phyloP scores from a whole-genome alignment of 2,329 filamentous ascomycete genomes.

The Xylariaceae sp. region DNA sequence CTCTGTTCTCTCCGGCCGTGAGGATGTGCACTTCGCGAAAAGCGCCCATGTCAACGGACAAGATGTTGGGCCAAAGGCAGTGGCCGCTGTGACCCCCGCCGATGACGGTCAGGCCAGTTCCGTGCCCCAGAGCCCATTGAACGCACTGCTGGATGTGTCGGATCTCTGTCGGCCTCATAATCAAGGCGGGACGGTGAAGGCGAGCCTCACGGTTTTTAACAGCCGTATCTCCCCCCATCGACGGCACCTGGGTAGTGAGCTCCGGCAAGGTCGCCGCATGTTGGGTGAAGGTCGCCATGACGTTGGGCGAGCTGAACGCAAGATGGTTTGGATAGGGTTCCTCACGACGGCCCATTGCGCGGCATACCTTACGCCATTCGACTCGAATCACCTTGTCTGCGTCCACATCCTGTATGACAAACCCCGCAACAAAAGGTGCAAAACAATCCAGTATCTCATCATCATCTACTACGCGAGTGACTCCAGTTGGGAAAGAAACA shows the following conservation, averaged over 20 bases:
- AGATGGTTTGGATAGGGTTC: conserved; percentile 42
- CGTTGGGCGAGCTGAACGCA: conserved; percentile 46
- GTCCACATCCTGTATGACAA: conserved; percentile 32
- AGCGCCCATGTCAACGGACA: conserved; percentile 57
- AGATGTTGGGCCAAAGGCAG: conserved; percentile 50
- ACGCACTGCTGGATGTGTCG: conserved; percentile 54
- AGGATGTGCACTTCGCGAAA: conserved; percentile 52
- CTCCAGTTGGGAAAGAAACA: conserved; percentile 43
- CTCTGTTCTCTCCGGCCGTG: conserved; percentile 15
- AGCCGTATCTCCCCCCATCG: conserved; percentile 21
- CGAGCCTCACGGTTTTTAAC: conserved; percentile 55
- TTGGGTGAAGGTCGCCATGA: conserved; percentile 51
- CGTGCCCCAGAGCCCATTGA: conserved; percentile 51
- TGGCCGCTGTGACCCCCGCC: conserved; percentile 61
- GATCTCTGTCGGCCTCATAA: conserved; percentile 46
- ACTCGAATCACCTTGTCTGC: conserved; percentile 31
- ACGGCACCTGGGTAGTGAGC: conserved; percentile 42
- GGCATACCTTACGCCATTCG: conserved; percentile 54
- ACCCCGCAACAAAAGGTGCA: conserved; percentile 51
- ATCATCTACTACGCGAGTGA: conserved; percentile 42
- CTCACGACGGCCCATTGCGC: conserved; percentile 41
- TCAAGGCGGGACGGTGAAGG: conserved; percentile 39
- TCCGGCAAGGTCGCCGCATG: conserved; percentile 43
- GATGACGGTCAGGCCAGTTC: conserved; percentile 46
- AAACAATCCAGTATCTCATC: conserved; percentile 50